A percentile compares a stretch with the other conserved stretches of the same genome.
These are phyloP conservation scores for Imleria badia DNA, from an alignment of 768 basidiomycete species.

Conservation along the genomic window DNA sequence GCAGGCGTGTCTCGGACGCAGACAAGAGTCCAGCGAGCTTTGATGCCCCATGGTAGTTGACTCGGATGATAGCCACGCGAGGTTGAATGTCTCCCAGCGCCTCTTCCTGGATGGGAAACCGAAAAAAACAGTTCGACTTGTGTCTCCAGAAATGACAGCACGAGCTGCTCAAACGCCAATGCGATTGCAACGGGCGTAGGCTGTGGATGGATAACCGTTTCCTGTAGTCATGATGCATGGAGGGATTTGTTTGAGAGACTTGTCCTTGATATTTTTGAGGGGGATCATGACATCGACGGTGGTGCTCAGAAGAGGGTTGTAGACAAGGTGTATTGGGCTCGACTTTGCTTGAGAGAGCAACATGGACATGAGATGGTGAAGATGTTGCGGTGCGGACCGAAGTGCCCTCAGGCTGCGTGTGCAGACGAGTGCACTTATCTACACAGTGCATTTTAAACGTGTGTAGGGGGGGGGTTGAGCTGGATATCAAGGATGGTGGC, in stretches of 20 bases:
- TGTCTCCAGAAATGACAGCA: too few relatives aligned
- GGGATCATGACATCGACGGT: slow-evolving; percentile 69
- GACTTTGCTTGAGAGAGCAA: slow-evolving; percentile 53
- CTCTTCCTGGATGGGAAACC: too few relatives aligned
- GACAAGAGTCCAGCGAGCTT: too few relatives aligned
- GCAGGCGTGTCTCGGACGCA: too few relatives aligned
- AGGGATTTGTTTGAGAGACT: slow-evolving; percentile 42
- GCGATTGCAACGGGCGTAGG: too few relatives aligned
- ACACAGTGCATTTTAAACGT: slow-evolving; percentile 56
- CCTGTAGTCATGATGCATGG: slow-evolving; percentile 46
- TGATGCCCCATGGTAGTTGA: too few relatives aligned
- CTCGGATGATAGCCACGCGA: too few relatives aligned
- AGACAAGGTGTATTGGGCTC: slow-evolving; percentile 39
- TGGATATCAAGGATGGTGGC: slow-evolving; percentile 60
- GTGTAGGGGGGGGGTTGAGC: slow-evolving; percentile 50
- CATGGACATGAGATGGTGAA: slow-evolving; percentile 51
- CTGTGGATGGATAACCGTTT: too few relatives aligned
- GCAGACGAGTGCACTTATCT: slow-evolving; percentile 58
- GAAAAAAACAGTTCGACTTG: too few relatives aligned
- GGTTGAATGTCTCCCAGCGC: too few relatives aligned
- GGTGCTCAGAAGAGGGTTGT: slow-evolving; percentile 60
- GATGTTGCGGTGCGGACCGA: slow-evolving; percentile 54
- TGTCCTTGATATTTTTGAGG: slow-evolving; percentile 53
- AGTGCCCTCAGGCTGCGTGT: slow-evolving; percentile 65
- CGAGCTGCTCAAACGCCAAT: too few relatives aligned